These are phyloP conservation scores for Plasmodium malariae DNA, from an alignment of 169 alveolate genomes.

Conservation along the genomic window DNA sequence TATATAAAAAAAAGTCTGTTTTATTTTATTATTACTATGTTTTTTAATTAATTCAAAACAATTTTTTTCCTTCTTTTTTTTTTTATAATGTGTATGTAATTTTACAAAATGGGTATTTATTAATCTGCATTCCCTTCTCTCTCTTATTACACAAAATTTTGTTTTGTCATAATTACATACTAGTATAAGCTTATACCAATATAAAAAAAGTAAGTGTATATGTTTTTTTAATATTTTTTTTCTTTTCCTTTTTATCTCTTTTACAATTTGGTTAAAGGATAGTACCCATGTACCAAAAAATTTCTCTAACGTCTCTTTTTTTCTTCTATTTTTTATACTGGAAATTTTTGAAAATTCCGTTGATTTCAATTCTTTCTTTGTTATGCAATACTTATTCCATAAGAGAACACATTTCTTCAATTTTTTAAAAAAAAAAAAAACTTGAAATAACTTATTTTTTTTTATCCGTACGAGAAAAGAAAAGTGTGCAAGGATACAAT, in stretches of 20 bases:
- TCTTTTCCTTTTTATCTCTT: slow-evolving; percentile 43
- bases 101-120: slow-evolving; percentile 3
- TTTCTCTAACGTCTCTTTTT: slow-evolving; percentile 14
- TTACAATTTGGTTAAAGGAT: slow-evolving; percentile 22
- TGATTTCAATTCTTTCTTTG: slow-evolving; percentile 1
- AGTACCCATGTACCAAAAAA: slow-evolving; percentile 57
- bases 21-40: slow-evolving; percentile 32
- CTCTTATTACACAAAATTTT: slow-evolving; percentile 17
- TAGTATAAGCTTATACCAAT: slow-evolving; percentile 41
- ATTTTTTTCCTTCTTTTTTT: slow-evolving; percentile 17
- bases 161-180: slow-evolving; percentile 32
- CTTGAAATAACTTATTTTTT: slow-evolving; percentile 10
- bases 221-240: slow-evolving; percentile 52
- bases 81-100: background rate
- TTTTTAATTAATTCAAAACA: slow-evolving; percentile 7
- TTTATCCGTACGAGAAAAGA: slow-evolving; percentile 17
- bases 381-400: slow-evolving; percentile 27
- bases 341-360: slow-evolving; percentile 3
- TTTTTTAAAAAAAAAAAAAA: slow-evolving; percentile 45
- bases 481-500: background rate
- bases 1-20: slow-evolving; percentile 44
- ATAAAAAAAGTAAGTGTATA: slow-evolving; percentile 39
- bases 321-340: background rate
- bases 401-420: slow-evolving; percentile 1
- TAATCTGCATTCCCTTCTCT: slow-evolving; percentile 7